phyloP scores from a whole-genome alignment of 139 green algal species.

The Chloropicon primus region DNA sequence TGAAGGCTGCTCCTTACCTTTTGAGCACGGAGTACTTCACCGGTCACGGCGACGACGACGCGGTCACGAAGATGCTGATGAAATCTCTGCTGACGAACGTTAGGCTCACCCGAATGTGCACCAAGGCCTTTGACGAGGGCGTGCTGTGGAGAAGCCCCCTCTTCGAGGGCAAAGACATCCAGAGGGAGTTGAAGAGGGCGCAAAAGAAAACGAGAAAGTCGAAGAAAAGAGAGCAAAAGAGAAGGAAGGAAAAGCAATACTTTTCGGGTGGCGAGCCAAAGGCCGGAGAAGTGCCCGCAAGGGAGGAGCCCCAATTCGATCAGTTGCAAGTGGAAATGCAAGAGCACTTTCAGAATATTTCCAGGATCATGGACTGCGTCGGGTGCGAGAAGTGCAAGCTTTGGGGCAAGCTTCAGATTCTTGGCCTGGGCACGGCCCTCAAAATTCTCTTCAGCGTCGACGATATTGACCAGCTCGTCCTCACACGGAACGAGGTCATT shows the following conservation, averaged over 20 bases:
- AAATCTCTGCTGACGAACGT: slow-evolving; percentile 25
- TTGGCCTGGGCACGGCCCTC: slow-evolving; percentile 35
- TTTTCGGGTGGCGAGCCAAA: no score
- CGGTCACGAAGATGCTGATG: slow-evolving; percentile 38
- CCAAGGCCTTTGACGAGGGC: slow-evolving; percentile 84
- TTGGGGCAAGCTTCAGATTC: slow-evolving; percentile 95
- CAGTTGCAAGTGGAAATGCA: slow-evolving; percentile 41
- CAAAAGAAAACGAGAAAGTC: no score
- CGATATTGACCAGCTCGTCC: neutral
- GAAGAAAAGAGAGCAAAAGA: no score
- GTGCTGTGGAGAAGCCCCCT: slow-evolving; percentile 42
- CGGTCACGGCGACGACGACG: slow-evolving; percentile 47
- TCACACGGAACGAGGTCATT: neutral
- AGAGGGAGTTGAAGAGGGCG: no score
- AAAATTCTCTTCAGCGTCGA: slow-evolving; percentile 3
- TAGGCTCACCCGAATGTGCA: slow-evolving; percentile 50
- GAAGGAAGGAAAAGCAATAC: no score
- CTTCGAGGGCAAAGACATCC: no score
- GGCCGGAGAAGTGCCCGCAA: no score
- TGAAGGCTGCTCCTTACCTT: slow-evolving; percentile 35
- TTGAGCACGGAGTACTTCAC: slow-evolving; percentile 37
- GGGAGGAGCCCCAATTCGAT: neutral
- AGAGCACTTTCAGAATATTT: slow-evolving; percentile 82
- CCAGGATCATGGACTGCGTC: slow-evolving; percentile 93
- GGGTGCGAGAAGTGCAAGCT: slow-evolving; percentile 99